These are phyloP conservation scores for Dioscorea cayenensis DNA, from an alignment of 116 monocot species.

Conservation along the genomic window DNA sequence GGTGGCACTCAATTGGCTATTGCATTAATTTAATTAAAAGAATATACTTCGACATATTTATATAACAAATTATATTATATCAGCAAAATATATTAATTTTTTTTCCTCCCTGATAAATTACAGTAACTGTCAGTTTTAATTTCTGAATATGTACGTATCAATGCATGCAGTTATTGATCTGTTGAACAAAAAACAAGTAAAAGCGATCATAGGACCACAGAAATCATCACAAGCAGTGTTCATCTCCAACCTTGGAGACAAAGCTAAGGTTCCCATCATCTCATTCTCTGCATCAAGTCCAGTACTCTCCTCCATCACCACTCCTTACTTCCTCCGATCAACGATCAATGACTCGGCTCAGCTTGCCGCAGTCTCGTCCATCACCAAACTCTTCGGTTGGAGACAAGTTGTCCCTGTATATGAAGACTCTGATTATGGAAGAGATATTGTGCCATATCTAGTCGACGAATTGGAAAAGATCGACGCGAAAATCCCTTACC, in stretches of 20 bases:
- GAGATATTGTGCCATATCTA: slow-evolving; percentile 14
- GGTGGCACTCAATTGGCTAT: too few species aligned
- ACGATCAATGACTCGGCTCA: slow-evolving; percentile 8
- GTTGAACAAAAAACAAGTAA: slow-evolving; percentile 3
- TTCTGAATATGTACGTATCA: neutral
- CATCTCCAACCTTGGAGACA: slow-evolving; percentile 11
- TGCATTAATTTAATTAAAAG: too few species aligned
- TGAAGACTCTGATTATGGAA: slow-evolving; percentile 12
- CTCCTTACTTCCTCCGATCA: slow-evolving; percentile 9
- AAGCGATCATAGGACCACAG: slow-evolving; percentile 6
- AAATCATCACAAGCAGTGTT: slow-evolving; percentile 11
- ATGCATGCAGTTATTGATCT: slow-evolving; percentile 9
- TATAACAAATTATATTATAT: too few species aligned
- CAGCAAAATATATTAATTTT: too few species aligned
- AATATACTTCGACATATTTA: too few species aligned
- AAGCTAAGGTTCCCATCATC: slow-evolving; percentile 9
- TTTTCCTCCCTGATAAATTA: too few species aligned
- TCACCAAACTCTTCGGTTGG: slow-evolving; percentile 16
- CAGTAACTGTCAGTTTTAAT: too few species aligned
- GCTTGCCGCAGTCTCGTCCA: slow-evolving; percentile 3
- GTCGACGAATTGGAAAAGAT: slow-evolving; percentile 5
- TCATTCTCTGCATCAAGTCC: slow-evolving; percentile 19
- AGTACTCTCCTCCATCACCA: neutral
- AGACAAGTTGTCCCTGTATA: slow-evolving; percentile 4
- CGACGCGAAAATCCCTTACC: neutral